Evolutionary conservation across 495 filamentous ascomycete genomes (phyloP).

Genomic region (Durotheca rogersii): DNA sequence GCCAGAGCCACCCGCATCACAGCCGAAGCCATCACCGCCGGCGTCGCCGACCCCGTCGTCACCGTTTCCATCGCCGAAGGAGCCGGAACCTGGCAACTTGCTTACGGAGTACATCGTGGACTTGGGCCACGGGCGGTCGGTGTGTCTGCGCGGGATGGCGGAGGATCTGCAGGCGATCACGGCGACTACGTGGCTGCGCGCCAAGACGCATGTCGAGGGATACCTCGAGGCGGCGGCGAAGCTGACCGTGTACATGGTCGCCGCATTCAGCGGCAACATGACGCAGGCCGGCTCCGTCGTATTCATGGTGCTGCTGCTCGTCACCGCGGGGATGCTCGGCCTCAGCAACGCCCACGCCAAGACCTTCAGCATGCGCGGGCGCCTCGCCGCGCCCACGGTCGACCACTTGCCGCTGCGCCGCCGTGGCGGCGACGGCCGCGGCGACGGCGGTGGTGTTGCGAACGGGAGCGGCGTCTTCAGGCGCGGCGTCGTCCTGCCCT

Average conservation of each 20-base stretch:
- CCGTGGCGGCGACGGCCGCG: background rate
- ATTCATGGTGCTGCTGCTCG: slow-evolving; percentile 50
- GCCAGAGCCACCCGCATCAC: slow-evolving; percentile 13
- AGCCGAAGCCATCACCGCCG: slow-evolving; percentile 12
- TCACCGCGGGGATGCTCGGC: slow-evolving; percentile 51
- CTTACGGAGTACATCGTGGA: slow-evolving; percentile 39
- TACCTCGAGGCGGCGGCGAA: slow-evolving; percentile 50
- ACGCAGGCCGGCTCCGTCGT: slow-evolving; percentile 49
- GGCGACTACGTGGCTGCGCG: slow-evolving; percentile 54
- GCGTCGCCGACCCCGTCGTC: too few relatives aligned
- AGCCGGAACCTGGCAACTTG: slow-evolving; percentile 16
- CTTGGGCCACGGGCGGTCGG: slow-evolving; percentile 33
- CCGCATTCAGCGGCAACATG: slow-evolving; percentile 53
- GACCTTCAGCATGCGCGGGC: slow-evolving; percentile 42
- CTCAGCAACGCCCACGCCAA: slow-evolving; percentile 52
- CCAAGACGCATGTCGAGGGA: slow-evolving; percentile 52
- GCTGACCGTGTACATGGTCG: slow-evolving; percentile 56
- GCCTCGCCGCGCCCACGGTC: slow-evolving; percentile 37
- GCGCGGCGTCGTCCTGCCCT: slow-evolving; percentile 16
- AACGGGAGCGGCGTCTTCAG: background rate
- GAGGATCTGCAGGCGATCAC: slow-evolving; percentile 61
- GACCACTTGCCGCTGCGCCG: slow-evolving; percentile 18
- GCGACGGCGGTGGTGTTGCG: too few relatives aligned
- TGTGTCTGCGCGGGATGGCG: slow-evolving; percentile 53
- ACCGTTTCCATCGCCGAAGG: slow-evolving; percentile 4